phyloP scores from a whole-genome alignment of 805 yeast species.

The Lipomyces sp. region DNA sequence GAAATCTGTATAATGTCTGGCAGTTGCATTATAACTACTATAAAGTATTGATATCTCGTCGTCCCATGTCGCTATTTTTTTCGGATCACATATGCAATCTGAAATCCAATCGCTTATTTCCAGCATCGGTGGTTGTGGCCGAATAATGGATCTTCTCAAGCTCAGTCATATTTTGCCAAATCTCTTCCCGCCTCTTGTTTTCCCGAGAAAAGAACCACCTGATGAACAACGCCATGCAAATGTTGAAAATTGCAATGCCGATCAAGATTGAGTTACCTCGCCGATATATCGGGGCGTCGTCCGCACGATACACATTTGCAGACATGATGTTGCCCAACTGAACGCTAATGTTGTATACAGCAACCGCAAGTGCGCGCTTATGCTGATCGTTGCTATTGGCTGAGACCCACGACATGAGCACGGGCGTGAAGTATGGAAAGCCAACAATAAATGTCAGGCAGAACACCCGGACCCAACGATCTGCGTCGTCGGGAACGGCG shows the following conservation, averaged over 20 bases:
- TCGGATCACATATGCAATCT: constrained; percentile 40
- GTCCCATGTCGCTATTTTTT: background rate
- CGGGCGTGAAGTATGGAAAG: constrained; percentile 45
- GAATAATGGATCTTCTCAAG: constrained; percentile 59
- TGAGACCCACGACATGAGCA: constrained; percentile 63
- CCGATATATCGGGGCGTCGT: constrained; percentile 65
- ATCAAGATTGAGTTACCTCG: constrained; percentile 54
- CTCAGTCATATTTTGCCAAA: constrained; percentile 56
- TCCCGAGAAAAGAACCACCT: constrained; percentile 44
- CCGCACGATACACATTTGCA: constrained; percentile 60
- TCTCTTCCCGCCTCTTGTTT: constrained; percentile 46
- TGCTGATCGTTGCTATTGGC: constrained; percentile 64
- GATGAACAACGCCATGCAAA: constrained; percentile 22
- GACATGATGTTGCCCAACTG: constrained; percentile 63
- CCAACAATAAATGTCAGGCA: constrained; percentile 35
- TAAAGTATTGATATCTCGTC: background rate
- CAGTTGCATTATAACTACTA: background rate
- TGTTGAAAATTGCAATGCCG: constrained; percentile 25
- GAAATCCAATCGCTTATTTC: constrained; percentile 63
- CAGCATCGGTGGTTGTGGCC: constrained; percentile 54
- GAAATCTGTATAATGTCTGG: background rate
- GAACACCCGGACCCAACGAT: constrained; percentile 28
- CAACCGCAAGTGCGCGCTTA: constrained; percentile 65
- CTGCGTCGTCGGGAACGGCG: constrained; percentile 28
- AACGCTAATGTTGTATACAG: constrained; percentile 66